Evolutionary conservation across 192 early-diverging fungal genomes (phyloP), one percentile per base, ranked within the genome.

Genomic region (Coemansia sp.): DNA sequence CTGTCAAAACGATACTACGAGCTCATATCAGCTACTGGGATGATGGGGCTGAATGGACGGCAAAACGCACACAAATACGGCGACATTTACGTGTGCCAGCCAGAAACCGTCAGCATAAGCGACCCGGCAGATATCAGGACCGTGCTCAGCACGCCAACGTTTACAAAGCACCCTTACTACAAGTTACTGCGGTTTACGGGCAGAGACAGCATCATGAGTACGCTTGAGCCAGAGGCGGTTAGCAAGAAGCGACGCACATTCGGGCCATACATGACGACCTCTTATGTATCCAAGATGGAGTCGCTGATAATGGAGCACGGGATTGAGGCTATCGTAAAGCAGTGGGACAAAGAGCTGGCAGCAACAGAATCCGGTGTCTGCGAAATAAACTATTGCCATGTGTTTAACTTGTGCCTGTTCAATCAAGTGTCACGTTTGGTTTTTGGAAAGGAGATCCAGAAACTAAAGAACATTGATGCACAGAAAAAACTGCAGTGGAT

Each of bases 141-240:
- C 0, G 62, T 79, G 8, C 67, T 79, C 1, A 66, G 71, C 23
- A 59, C 71, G 0, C 41, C 70, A 3, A 2, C 32, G 43, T 61
- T 67, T 32, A 17, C 19, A 20, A 79, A 79, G 34, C 34, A 38
- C 35, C n/a, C 40, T 1, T 69, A 79, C 59, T 79, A 79, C 65
- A 41, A 22, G 2, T 38, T 77, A 5, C 19, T 77, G 1, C 9
- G 43, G 9, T 72, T 77, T 22, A 65, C 69, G 0, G 62, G 65
- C 0, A 56, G 34, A 4, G 59, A 68, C 60, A 69, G 66, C 19
- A 58, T 59, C 0, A 62, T 77, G 5, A 65, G 58, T 19, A 69
- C 58, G 0, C 29, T 9, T 0, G 64, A 70, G 9, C 57, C 50
- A 0, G 53, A 62, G 3, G 20, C 22, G 22, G 59, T 62, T 17